phyloP scores from a whole-genome alignment of 768 basidiomycete species.

The Clitopilus passeckerianus region DNA sequence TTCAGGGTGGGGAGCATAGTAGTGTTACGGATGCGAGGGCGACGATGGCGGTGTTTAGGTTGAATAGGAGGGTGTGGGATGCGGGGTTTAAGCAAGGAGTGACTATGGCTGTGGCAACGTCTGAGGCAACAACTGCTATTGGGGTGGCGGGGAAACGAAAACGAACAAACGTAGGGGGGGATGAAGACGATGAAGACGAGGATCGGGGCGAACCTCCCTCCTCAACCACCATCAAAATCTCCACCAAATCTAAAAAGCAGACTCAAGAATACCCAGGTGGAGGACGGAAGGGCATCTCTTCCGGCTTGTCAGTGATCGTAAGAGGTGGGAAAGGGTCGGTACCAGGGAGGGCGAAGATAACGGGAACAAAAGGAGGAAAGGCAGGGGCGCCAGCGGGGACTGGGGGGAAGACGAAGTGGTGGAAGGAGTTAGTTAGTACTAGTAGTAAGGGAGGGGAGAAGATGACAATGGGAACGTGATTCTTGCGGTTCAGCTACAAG shows the following conservation, averaged over 20 bases:
- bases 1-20: slow-evolving; percentile 87
- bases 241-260: not conserved
- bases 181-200: no score
- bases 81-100: slow-evolving; percentile 36
- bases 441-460: not conserved
- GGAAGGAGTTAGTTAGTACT: slow-evolving; percentile 33
- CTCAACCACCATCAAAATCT: not conserved
- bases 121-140: not conserved
- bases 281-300: slow-evolving; percentile 61
- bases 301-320: slow-evolving; percentile 51
- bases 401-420: slow-evolving; percentile 28
- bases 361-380: slow-evolving; percentile 1
- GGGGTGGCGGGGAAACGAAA: slow-evolving; percentile 10
- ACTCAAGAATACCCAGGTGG: slow-evolving; percentile 35
- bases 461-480: not conserved
- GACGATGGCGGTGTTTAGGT: slow-evolving; percentile 88
- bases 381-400: slow-evolving; percentile 10
- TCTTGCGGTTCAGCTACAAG: no score
- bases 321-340: slow-evolving; percentile 15
- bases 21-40: slow-evolving; percentile 94
- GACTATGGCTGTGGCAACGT: no score
- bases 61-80: slow-evolving; percentile 85
- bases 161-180: slow-evolving; percentile 6
- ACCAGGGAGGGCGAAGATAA: not conserved
- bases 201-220: slow-evolving; percentile 2